phyloP scores from a whole-genome alignment of 2,329 filamentous ascomycete genomes.

The Phialophora verrucosa region DNA sequence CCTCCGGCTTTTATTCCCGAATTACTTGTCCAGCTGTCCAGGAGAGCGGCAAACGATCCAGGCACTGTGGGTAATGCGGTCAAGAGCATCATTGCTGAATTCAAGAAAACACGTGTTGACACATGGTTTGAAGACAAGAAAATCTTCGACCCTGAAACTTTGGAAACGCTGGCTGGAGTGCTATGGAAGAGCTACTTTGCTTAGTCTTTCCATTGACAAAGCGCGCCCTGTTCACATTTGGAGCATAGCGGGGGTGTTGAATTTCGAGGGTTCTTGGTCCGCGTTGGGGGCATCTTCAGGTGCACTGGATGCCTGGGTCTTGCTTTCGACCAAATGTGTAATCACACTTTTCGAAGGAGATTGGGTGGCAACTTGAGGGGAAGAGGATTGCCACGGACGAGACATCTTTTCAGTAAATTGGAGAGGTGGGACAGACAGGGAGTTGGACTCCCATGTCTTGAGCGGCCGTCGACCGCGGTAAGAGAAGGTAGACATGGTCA shows the following conservation, averaged over 20 bases:
- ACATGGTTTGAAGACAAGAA: slow-evolving; percentile 88
- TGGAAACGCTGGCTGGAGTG: slow-evolving; percentile 94
- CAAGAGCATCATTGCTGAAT: slow-evolving; percentile 91
- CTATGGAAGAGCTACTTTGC: slow-evolving; percentile 99
- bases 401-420: neutral
- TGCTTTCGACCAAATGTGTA: neutral
- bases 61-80: slow-evolving; percentile 95
- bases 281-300: neutral
- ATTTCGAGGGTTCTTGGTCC: neutral
- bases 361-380: neutral
- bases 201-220: slow-evolving; percentile 46
- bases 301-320: neutral
- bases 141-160: slow-evolving; percentile 83
- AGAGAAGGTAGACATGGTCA: neutral
- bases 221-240: neutral
- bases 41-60: slow-evolving; percentile 82
- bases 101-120: slow-evolving; percentile 99
- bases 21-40: slow-evolving; percentile 82
- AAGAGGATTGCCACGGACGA: neutral
- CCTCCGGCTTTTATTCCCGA: slow-evolving; percentile 94
- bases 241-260: slow-evolving; percentile 31
- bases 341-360: neutral
- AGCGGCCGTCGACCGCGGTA: neutral
- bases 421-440: neutral
- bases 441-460: neutral